phyloP scores from a whole-genome alignment of 75 land plant species.

The Chamaecyparis obtusa region DNA sequence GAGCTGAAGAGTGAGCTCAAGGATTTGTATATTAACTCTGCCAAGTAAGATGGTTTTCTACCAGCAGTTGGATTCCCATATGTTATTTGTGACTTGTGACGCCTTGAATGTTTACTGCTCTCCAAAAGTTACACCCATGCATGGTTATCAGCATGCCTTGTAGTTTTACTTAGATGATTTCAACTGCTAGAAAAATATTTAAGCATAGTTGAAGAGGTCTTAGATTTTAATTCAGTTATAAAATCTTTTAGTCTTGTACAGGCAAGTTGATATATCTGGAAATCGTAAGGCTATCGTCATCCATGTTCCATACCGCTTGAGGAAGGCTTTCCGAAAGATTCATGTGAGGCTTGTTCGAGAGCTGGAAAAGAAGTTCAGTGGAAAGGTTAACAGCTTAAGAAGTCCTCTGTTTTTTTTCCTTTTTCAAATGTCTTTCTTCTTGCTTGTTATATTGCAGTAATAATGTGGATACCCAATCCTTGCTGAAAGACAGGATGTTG shows the following conservation, averaged over 20 bases:
- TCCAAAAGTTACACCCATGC: too few relatives aligned
- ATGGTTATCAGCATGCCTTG: neutral
- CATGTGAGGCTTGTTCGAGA: constrained; percentile 79
- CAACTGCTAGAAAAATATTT: neutral
- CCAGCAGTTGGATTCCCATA: neutral
- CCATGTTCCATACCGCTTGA: constrained; percentile 72
- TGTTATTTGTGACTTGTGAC: neutral
- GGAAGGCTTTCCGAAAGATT: constrained; percentile 75
- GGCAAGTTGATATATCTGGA: constrained; percentile 69
- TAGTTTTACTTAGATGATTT: neutral
- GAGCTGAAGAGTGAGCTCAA: constrained; percentile 79
- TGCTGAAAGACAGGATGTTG: constrained; percentile 52
- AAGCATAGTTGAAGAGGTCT: neutral
- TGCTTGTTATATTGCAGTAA: neutral
- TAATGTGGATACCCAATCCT: neutral
- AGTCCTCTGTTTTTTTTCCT: neutral
- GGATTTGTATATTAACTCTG: constrained; percentile 76
- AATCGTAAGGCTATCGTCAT: constrained; percentile 72
- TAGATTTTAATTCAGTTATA: neutral
- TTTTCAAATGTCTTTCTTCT: neutral
- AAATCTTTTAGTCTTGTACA: constrained; percentile 13
- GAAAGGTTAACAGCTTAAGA: constrained; percentile 55
- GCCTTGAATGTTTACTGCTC: neutral
- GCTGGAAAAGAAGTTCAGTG: constrained; percentile 92
- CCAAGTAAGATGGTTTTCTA: constrained; percentile 42